These are phyloP conservation scores for Blastobotrys indianensis DNA, from an alignment of 1,139 yeast species.

Conservation along the genomic window DNA sequence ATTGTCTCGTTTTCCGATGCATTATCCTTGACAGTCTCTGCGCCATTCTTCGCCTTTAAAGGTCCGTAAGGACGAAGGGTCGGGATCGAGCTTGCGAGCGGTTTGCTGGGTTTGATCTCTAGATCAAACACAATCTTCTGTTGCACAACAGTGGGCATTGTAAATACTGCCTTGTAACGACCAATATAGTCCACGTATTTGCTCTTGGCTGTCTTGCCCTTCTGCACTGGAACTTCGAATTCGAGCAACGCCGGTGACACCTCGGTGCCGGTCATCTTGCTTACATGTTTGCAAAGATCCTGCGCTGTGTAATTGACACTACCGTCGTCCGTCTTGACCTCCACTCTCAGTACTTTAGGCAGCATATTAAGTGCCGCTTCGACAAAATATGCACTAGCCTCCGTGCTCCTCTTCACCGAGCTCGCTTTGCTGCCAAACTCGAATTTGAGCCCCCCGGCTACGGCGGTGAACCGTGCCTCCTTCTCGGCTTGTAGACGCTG, in stretches of 20 bases:
- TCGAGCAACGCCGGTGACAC: slow-evolving; percentile 11
- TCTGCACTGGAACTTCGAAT: slow-evolving; percentile 9
- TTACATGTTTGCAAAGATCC: slow-evolving; percentile 19
- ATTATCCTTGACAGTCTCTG: background rate
- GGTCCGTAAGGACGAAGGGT: slow-evolving; percentile 11
- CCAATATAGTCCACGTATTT: slow-evolving; percentile 12
- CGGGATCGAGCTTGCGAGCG: slow-evolving; percentile 6
- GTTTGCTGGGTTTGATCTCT: slow-evolving; percentile 2
- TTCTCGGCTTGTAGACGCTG: slow-evolving; percentile 7
- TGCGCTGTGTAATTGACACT: slow-evolving; percentile 11
- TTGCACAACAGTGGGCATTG: slow-evolving; percentile 2
- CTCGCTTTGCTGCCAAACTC: slow-evolving; percentile 8
- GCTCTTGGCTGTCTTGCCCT: slow-evolving; percentile 5
- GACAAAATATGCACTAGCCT: slow-evolving; percentile 11
- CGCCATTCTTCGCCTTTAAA: background rate
- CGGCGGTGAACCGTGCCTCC: slow-evolving; percentile 11
- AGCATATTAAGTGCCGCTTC: slow-evolving; percentile 22
- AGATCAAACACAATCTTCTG: slow-evolving; percentile 1
- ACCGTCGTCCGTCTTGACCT: slow-evolving; percentile 13
- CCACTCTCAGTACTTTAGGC: slow-evolving; percentile 21
- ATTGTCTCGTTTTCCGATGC: slow-evolving; percentile 6
- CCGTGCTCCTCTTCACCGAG: background rate
- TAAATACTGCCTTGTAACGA: slow-evolving; percentile 9
- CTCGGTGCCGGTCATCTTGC: slow-evolving; percentile 18
- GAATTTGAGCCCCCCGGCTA: slow-evolving; percentile 2